These are phyloP conservation scores for Trypanosoma brucei DNA, from an alignment of 208 protist species.

Conservation along the genomic window DNA sequence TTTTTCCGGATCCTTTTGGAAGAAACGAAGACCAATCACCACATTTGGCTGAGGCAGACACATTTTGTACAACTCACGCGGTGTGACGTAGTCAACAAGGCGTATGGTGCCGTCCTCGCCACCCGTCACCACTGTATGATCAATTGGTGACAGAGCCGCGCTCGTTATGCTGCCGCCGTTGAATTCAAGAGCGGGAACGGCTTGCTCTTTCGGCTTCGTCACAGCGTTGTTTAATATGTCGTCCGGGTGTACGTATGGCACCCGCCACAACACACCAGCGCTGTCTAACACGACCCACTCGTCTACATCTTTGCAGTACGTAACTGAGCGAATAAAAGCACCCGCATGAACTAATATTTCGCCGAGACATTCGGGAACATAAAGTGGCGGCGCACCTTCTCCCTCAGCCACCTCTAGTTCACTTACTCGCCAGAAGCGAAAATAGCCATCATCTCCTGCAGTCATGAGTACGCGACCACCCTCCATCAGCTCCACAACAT, in stretches of 20 bases:
- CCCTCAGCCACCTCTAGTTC: slow-evolving; percentile 91
- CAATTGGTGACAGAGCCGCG: slow-evolving; percentile 64
- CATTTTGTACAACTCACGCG: slow-evolving; percentile 41
- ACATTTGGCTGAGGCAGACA: slow-evolving; percentile 15
- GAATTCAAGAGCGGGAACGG: slow-evolving; percentile 45
- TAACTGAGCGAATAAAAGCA: slow-evolving; percentile 67
- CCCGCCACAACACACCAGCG: slow-evolving; percentile 19
- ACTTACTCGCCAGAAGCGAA: slow-evolving; percentile 92
- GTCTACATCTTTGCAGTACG: slow-evolving; percentile 27
- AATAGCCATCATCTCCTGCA: slow-evolving; percentile 93
- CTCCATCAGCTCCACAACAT: slow-evolving; percentile 80
- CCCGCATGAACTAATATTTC: slow-evolving; percentile 49
- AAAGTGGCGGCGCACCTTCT: slow-evolving; percentile 65
- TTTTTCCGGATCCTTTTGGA: slow-evolving; percentile 30
- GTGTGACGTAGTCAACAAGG: slow-evolving; percentile 84
- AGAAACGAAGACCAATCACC: slow-evolving; percentile 25
- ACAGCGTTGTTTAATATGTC: slow-evolving; percentile 9
- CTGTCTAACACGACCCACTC: slow-evolving; percentile 87
- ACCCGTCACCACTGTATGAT: slow-evolving; percentile 79
- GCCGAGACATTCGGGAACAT: slow-evolving; percentile 70
- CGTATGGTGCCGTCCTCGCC: slow-evolving; percentile 91
- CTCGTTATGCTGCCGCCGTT: slow-evolving; percentile 90
- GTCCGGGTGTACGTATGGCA: slow-evolving; percentile 11
- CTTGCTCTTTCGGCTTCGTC: background rate
- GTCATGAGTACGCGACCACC: slow-evolving; percentile 82